A percentile compares a stretch with the other conserved stretches of the same genome.
Conservation (phyloP, 2,329 filamentous ascomycete genomes). For the Aspergillus hiratsukae region DNA sequence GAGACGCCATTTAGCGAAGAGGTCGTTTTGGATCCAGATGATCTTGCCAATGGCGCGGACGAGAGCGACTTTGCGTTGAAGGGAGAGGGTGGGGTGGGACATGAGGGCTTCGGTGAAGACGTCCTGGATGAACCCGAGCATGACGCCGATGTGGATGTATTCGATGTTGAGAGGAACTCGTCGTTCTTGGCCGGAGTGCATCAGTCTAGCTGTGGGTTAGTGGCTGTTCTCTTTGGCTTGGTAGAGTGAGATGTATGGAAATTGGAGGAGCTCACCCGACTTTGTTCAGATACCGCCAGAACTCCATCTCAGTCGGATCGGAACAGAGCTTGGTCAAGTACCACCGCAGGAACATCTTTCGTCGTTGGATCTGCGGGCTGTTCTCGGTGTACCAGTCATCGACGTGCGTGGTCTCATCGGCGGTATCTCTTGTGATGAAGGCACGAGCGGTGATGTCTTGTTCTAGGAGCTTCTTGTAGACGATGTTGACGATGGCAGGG, state of each 20-base stretch:
- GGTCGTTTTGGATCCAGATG: slow-evolving; percentile 83
- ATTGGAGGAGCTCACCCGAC: slow-evolving; percentile 56
- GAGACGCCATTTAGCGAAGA: slow-evolving; percentile 79
- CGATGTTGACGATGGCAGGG: slow-evolving; percentile 76
- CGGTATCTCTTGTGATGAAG: slow-evolving; percentile 59
- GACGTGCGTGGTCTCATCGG: slow-evolving; percentile 59
- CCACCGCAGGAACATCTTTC: slow-evolving; percentile 72
- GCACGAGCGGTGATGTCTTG: slow-evolving; percentile 79
- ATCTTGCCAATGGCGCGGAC: slow-evolving; percentile 75
- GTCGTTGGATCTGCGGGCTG: slow-evolving; percentile 68
- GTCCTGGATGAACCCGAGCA: slow-evolving; percentile 71
- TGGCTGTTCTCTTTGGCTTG: not conserved
- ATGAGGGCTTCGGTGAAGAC: slow-evolving; percentile 72
- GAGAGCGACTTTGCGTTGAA: slow-evolving; percentile 66
- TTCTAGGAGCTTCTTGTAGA: slow-evolving; percentile 74
- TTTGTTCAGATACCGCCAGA: slow-evolving; percentile 81
- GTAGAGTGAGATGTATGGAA: not conserved
- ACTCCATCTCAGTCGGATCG: slow-evolving; percentile 69
- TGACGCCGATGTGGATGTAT: slow-evolving; percentile 71
- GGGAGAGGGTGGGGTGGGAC: slow-evolving; percentile 61
- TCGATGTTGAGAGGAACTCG: slow-evolving; percentile 71
- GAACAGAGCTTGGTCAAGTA: slow-evolving; percentile 71
- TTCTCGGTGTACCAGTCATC: slow-evolving; percentile 62
- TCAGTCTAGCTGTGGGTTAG: slow-evolving; percentile 49
- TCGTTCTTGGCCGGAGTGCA: slow-evolving; percentile 74